Evolutionary conservation across 1,139 yeast species (phyloP).

Genomic region (Taphrina betulina): DNA sequence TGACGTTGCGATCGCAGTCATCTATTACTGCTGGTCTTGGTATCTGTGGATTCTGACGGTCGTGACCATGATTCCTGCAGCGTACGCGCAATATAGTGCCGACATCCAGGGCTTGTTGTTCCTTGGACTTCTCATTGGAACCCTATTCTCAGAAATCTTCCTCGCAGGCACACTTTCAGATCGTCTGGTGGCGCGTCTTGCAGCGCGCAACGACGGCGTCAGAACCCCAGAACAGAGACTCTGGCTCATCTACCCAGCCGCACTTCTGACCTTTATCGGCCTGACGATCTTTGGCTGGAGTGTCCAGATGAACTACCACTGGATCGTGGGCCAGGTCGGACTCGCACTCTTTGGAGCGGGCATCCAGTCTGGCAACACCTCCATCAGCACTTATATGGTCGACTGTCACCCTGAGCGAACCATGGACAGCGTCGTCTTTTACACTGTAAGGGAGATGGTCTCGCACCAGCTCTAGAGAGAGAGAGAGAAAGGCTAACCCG

Average conservation of each 20-base stretch:
- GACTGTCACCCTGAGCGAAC: slow-evolving; percentile 32
- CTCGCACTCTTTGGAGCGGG: slow-evolving; percentile 33
- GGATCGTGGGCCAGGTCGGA: slow-evolving; percentile 34
- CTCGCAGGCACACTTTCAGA: slow-evolving; percentile 32
- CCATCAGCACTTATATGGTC: slow-evolving; percentile 31
- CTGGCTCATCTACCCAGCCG: slow-evolving; percentile 33
- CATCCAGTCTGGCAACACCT: slow-evolving; percentile 32
- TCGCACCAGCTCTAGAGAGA: too few species aligned
- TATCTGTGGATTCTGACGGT: slow-evolving; percentile 34
- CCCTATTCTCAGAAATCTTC: slow-evolving; percentile 30
- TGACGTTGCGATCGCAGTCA: slow-evolving; percentile 30
- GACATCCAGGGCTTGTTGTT: slow-evolving; percentile 33
- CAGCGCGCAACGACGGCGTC: slow-evolving; percentile 12
- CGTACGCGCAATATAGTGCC: slow-evolving; percentile 31
- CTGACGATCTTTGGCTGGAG: slow-evolving; percentile 33
- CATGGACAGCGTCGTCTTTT: slow-evolving; percentile 32
- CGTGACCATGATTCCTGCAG: slow-evolving; percentile 33
- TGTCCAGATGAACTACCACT: slow-evolving; percentile 33
- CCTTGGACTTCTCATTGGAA: slow-evolving; percentile 33
- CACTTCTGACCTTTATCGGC: slow-evolving; percentile 30
- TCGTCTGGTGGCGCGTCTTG: slow-evolving; percentile 28
- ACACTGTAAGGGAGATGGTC: slow-evolving; percentile 14
- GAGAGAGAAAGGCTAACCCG: too few species aligned
- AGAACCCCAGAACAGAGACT: slow-evolving; percentile 34
- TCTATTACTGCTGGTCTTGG: slow-evolving; percentile 28